These are phyloP conservation scores for Leucocoprinus birnbaumii DNA, from an alignment of 768 basidiomycete species.

Conservation along the genomic window DNA sequence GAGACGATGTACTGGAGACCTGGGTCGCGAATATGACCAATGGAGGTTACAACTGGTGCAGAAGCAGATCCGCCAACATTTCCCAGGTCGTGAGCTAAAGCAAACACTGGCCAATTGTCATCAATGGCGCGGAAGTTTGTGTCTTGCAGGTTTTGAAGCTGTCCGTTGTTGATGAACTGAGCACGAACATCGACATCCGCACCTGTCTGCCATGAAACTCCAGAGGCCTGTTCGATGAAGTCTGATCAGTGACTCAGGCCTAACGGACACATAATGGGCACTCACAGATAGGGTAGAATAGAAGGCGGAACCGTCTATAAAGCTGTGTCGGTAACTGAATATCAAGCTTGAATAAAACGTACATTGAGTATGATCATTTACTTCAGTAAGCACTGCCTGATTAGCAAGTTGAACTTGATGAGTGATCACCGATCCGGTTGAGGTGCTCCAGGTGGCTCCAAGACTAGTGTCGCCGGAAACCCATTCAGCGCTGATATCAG, in stretches of 20 bases:
- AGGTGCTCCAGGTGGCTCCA: slow-evolving; percentile 55
- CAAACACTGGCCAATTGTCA: slow-evolving; percentile 63
- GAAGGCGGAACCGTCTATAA: slow-evolving; percentile 60
- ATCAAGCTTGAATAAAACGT: slow-evolving; percentile 17
- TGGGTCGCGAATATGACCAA: slow-evolving; percentile 51
- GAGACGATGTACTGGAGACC: slow-evolving; percentile 42
- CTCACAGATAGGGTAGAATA: slow-evolving; percentile 52
- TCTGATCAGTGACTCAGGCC: not conserved
- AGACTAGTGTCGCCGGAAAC: slow-evolving; percentile 44
- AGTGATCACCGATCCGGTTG: slow-evolving; percentile 42
- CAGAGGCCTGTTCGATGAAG: slow-evolving; percentile 30
- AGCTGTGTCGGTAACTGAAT: slow-evolving; percentile 4
- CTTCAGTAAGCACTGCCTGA: slow-evolving; percentile 45
- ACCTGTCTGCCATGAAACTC: slow-evolving; percentile 56
- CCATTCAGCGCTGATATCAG: slow-evolving; percentile 60
- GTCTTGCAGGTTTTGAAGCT: slow-evolving; percentile 50
- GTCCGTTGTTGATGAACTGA: slow-evolving; percentile 57
- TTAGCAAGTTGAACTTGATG: slow-evolving; percentile 57
- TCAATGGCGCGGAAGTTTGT: slow-evolving; percentile 54
- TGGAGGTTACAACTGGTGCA: slow-evolving; percentile 36
- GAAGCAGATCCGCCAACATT: slow-evolving; percentile 30
- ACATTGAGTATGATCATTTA: slow-evolving; percentile 62
- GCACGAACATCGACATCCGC: slow-evolving; percentile 51
- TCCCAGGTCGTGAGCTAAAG: slow-evolving; percentile 55
- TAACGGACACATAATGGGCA: slow-evolving; percentile 12